Base-by-base conservation (phyloP, 2,329 filamentous ascomycete species). In the Camillea tinctor region DNA sequence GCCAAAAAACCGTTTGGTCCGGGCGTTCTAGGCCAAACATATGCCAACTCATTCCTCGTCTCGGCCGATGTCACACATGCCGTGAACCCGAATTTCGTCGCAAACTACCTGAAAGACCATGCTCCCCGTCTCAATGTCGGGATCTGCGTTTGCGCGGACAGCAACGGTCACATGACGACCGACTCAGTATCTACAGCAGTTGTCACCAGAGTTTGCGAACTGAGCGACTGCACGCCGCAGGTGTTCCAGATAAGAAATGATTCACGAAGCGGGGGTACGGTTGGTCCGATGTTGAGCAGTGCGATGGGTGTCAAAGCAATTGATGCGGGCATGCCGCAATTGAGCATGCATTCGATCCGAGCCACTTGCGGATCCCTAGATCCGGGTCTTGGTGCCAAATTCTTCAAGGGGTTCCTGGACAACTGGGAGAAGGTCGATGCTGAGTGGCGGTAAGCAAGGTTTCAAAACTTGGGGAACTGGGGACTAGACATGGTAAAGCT, bases 181-280 rank as follows among this genome's bases (percentile, higher is more conserved):
- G 93, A 98, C 72, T 87, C 89, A 58, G 87, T 97, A 19, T 95
- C 91, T 11, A 91, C 91, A 3, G 88, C 92, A 4, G 85, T 98
- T 61, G 79, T 98, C 40, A 86, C 89, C 66, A 85, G 91, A 23
- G 85, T 96, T 48, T 93, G 92, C 7, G 88, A 93, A 67, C 87
- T 91, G 60, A 84, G 82, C 62, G 91, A 81, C 55, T 86, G 86
- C 59, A 86, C 83, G 53, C 82, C 96, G 57, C 95, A 98, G 77
- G 81, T 90, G 5, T 98, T 98, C 82, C 93, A 96, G 82, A 98
- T 98, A 73, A 82, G 95, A 59, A 99, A 98, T 73, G 95, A 98
- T 76, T 89, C 85, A 9, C 82, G 94, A 57, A 92, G 88, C 71
- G 95, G 95, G 26, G 95, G 95, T 17, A 99, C 95, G 0, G 93